phyloP scores from a whole-genome alignment of 352 stramenopile genomes.

The Phytophthora fragariaefolia region DNA sequence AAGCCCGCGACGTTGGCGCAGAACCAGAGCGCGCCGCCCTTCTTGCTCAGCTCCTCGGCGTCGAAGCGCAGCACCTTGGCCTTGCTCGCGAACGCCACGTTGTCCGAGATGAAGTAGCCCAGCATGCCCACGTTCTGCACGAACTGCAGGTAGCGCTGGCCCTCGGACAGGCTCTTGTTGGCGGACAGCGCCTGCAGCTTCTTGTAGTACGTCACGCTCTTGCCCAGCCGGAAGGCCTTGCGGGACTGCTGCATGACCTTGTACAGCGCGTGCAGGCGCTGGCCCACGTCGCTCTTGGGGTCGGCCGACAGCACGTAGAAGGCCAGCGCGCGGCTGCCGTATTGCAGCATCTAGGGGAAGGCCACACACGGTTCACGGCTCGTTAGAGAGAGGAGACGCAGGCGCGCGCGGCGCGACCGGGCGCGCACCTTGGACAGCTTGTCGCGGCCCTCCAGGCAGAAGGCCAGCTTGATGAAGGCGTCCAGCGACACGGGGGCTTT shows the following conservation, averaged over 20 bases:
- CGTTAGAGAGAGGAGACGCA: constrained; percentile 23
- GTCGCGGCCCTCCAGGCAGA: constrained; percentile 84
- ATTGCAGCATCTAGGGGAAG: constrained; percentile 69
- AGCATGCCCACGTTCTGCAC: constrained; percentile 86
- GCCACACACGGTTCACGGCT: not conserved
- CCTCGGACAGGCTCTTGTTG: constrained; percentile 64
- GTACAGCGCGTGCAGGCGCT: constrained; percentile 80
- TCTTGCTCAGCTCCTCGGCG: constrained; percentile 64
- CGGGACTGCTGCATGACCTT: constrained; percentile 83
- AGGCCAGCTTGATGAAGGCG: constrained; percentile 67
- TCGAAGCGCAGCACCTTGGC: constrained; percentile 76
- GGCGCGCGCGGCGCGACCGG: not conserved
- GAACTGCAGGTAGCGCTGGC: constrained; percentile 69
- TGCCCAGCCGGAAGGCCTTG: constrained; percentile 88
- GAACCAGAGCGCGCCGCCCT: constrained; percentile 86
- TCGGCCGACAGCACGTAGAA: constrained; percentile 83
- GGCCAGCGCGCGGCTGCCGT: constrained; percentile 78
- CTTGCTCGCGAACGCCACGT: constrained; percentile 85
- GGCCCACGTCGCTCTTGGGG: constrained; percentile 82
- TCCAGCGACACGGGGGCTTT: constrained; percentile 76
- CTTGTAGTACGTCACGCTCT: constrained; percentile 83
- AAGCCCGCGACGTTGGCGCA: constrained; percentile 85
- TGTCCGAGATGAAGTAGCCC: constrained; percentile 90
- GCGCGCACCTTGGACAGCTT: constrained; percentile 88
- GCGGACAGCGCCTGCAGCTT: constrained; percentile 64